Evolutionary conservation across 164 flowering plant genomes (phyloP).

Genomic region (Nymphaea thermarum): DNA sequence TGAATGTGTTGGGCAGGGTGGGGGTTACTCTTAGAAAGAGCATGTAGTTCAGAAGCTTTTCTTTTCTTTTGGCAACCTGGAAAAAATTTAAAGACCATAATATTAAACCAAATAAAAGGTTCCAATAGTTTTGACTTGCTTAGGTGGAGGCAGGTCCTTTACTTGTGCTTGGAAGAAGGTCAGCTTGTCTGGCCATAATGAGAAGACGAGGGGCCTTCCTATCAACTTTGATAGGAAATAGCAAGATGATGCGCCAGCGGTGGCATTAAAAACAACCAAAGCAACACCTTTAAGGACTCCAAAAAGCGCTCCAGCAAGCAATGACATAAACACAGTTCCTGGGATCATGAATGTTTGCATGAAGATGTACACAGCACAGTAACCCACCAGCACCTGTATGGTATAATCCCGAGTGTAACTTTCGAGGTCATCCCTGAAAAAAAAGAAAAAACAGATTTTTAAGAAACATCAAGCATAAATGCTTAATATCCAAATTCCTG

Average conservation of each 20-base stretch:
- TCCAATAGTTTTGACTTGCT: neutral
- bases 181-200: constrained; percentile 86
- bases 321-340: constrained; percentile 91
- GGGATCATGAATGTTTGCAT: constrained; percentile 99
- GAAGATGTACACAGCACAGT: constrained; percentile 73
- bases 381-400: constrained; percentile 72
- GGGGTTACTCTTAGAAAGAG: constrained; percentile 93
- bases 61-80: constrained; percentile 80
- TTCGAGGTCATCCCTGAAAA: constrained; percentile 10
- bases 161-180: constrained; percentile 85
- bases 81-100: neutral
- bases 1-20: constrained; percentile 89
- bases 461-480: neutral
- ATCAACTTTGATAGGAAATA: constrained; percentile 78
- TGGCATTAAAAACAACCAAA: constrained; percentile 80
- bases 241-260: constrained; percentile 97
- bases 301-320: constrained; percentile 94
- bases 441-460: neutral
- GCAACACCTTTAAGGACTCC: constrained; percentile 85
- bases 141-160: neutral
- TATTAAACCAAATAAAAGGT: neutral
- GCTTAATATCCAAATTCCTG: neutral
- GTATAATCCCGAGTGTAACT: constrained; percentile 88
- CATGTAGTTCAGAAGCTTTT: constrained; percentile 77
- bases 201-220: constrained; percentile 68